Conservation (phyloP, 2,329 filamentous ascomycete genomes). For the Penicillium sp. region DNA sequence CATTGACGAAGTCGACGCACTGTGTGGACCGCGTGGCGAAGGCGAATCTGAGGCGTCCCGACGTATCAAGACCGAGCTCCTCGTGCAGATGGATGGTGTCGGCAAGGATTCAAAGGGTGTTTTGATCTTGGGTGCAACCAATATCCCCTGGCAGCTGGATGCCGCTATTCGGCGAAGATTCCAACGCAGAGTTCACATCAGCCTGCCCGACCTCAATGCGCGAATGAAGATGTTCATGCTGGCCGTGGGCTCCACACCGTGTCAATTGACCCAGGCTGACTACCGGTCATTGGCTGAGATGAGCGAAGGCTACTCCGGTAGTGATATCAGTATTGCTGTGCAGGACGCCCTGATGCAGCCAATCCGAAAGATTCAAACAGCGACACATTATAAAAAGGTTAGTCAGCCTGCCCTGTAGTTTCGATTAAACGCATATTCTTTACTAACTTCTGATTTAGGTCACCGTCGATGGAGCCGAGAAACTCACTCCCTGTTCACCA, state of each 20-base stretch:
- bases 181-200: slow-evolving; percentile 94
- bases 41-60: slow-evolving; percentile 96
- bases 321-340: slow-evolving; percentile 92
- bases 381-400: slow-evolving; percentile 96
- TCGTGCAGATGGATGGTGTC: slow-evolving; percentile 99
- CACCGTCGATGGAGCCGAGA: slow-evolving; percentile 61
- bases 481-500: slow-evolving; percentile 83
- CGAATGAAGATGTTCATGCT: slow-evolving; percentile 95
- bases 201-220: slow-evolving; percentile 80
- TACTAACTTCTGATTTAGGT: slow-evolving; percentile 53
- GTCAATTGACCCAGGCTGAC: slow-evolving; percentile 73
- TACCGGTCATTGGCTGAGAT: slow-evolving; percentile 76
- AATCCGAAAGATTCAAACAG: slow-evolving; percentile 92
- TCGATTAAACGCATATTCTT: neutral
- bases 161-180: slow-evolving; percentile 94
- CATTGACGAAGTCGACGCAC: slow-evolving; percentile 95
- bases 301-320: slow-evolving; percentile 92
- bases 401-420: slow-evolving; percentile 6
- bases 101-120: slow-evolving; percentile 94
- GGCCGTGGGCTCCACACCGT: slow-evolving; percentile 88
- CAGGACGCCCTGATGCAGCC: slow-evolving; percentile 98
- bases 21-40: slow-evolving; percentile 89
- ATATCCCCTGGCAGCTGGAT: slow-evolving; percentile 98
- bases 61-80: slow-evolving; percentile 96
- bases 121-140: slow-evolving; percentile 91